These are phyloP conservation scores for Venturia oleaginea DNA, from an alignment of 2,329 filamentous ascomycete species.

Conservation along the genomic window DNA sequence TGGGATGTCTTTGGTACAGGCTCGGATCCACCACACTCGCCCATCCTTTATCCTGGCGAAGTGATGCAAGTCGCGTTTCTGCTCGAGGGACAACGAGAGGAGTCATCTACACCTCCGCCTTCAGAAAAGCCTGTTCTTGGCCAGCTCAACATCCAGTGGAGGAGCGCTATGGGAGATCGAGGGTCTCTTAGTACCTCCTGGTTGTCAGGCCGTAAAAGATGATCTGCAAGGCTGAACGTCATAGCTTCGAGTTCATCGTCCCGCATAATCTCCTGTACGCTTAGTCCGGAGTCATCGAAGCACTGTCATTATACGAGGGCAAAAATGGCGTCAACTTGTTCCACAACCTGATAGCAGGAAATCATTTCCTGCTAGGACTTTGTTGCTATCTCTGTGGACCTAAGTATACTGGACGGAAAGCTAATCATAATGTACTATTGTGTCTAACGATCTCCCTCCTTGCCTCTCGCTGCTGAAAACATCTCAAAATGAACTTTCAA, in stretches of 20 bases:
- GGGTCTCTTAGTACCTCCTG: slow-evolving; percentile 84
- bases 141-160: slow-evolving; percentile 78
- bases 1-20: slow-evolving; percentile 35
- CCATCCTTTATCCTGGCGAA: slow-evolving; percentile 51
- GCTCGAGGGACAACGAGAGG: slow-evolving; percentile 43
- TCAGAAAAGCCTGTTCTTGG: slow-evolving; percentile 50
- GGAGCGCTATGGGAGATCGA: slow-evolving; percentile 78
- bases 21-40: slow-evolving; percentile 26
- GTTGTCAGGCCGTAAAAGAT: slow-evolving; percentile 39
- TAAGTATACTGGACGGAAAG: neutral
- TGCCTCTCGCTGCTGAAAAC: too few relatives aligned
- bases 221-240: neutral
- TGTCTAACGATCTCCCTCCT: neutral
- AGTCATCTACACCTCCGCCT: neutral
- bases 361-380: neutral
- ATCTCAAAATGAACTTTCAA: neutral
- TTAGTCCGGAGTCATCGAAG: neutral
- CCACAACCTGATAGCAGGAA: neutral
- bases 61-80: slow-evolving; percentile 57
- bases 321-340: neutral
- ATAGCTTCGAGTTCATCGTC: neutral
- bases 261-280: neutral
- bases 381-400: neutral
- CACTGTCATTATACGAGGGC: too few relatives aligned
- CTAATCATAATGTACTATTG: neutral